Evolutionary conservation across 208 protist species (phyloP), one percentile per base, ranked within the genome.

Genomic region (Acanthamoeba sp.): DNA sequence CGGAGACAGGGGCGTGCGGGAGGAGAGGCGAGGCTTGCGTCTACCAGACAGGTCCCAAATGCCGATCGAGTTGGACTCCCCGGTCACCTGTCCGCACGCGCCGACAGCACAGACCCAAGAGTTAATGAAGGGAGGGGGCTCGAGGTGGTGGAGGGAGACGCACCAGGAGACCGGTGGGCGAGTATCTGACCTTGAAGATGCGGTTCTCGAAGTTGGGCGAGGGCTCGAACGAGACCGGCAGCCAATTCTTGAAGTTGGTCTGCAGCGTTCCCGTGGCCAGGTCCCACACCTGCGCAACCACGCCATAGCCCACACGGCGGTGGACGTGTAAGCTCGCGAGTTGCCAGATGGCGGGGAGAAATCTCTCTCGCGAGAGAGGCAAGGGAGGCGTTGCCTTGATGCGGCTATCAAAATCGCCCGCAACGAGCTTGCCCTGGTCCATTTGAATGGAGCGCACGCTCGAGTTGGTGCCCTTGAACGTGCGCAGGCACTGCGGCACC

Each of bases 161-260:
- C 29, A 52, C 73, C 38, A 84, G 22, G 22, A 84, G 42, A 16
- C 73, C 73, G 9, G 73, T 84, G 16, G 34, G 34, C 22, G 73
- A 84, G 73, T 84, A 84, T 52, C 52, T 84, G 73, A 84, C 2
- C 73, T 84, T 84, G 73, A 84, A 84, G 9, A 84, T 84, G 22
- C 38, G 73, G 42, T 84, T 84, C 73, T 84, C 73, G 24, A 55
- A 84, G 73, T 45, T 84, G 42, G 73, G 14, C 40, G 73, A 52
- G 73, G 42, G 73, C 73, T 73, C 64, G 29, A 73, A 73, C 64
- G 27, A 40, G 7, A 52, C n/a, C 42, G 73, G 73, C 22, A 52
- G 73, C 73, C 73, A 84, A 24, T 55, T 84, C 73, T 84, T 84
- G 73, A 84, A 84, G 38, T 84, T 84, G 73, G 38, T 84, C 24